Conservation (phyloP, 106 monocot species). For the Allium fistulosum region DNA sequence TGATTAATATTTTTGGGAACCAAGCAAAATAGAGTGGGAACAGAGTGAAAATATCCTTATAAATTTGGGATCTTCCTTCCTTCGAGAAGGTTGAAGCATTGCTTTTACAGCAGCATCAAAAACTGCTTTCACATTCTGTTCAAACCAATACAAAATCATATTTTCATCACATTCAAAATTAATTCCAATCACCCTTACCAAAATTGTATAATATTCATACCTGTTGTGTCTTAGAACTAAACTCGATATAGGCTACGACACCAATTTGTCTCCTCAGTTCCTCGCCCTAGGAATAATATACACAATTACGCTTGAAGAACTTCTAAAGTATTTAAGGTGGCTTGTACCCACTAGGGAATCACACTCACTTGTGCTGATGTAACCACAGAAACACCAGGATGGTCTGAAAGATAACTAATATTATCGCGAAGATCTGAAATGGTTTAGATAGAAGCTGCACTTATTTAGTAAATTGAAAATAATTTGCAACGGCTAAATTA, state of each 20-base stretch:
- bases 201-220: conserved; percentile 13
- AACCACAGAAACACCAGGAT: conserved; percentile 59
- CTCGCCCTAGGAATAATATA: conserved; percentile 47
- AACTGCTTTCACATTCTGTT: conserved; percentile 80
- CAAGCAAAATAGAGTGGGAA: no score
- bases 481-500: no score
- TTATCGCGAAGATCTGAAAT: conserved; percentile 85
- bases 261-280: conserved; percentile 89
- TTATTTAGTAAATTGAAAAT: no score
- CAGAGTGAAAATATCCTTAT: no score
- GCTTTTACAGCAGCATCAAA: conserved; percentile 91
- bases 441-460: neutral
- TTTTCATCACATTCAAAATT: neutral
- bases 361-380: conserved; percentile 55
- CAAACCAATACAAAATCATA: neutral
- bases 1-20: no score
- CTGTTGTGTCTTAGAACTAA: conserved; percentile 96
- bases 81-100: conserved; percentile 83
- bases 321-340: no score
- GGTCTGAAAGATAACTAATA: conserved; percentile 70
- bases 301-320: no score
- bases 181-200: neutral
- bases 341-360: no score
- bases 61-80: conserved; percentile 60
- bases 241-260: conserved; percentile 78